Conservation (phyloP, 208 protist species). For the Leishmania arabica region DNA sequence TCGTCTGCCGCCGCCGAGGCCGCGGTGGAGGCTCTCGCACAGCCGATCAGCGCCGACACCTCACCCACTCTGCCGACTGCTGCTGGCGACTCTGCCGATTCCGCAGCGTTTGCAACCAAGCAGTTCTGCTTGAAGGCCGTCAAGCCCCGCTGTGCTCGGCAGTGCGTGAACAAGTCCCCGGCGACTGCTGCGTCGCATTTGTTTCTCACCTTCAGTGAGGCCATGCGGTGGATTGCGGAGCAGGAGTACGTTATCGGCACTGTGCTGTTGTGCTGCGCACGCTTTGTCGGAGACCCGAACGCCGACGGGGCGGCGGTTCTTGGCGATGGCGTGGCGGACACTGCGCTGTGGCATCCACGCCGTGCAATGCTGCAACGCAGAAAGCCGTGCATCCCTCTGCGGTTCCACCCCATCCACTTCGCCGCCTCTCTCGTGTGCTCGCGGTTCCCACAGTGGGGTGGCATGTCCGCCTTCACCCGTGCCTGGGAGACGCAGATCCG, state of each 20-base stretch:
- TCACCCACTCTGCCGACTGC: background rate
- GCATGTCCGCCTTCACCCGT: constrained; percentile 46
- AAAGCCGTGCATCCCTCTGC: constrained; percentile 48
- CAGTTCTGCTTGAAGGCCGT: constrained; percentile 23
- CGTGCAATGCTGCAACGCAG: constrained; percentile 23
- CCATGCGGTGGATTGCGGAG: constrained; percentile 72
- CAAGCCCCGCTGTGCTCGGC: constrained; percentile 26
- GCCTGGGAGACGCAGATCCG: constrained; percentile 77
- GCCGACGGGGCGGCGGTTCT: constrained; percentile 21
- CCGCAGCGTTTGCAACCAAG: background rate
- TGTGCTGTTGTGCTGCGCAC: constrained; percentile 65
- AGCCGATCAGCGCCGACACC: background rate
- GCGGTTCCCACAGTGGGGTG: constrained; percentile 59
- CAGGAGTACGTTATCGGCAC: constrained; percentile 88
- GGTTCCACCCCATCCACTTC: constrained; percentile 62
- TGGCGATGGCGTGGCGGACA: constrained; percentile 17
- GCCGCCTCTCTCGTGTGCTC: constrained; percentile 43
- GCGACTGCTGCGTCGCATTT: constrained; percentile 28
- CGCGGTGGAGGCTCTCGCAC: constrained; percentile 14
- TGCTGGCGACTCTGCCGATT: background rate
- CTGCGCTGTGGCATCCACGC: constrained; percentile 15
- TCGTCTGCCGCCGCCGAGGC: constrained; percentile 14
- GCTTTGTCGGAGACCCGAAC: constrained; percentile 31
- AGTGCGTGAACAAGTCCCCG: constrained; percentile 26
- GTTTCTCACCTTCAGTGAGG: constrained; percentile 61